Evolutionary conservation across 2,329 filamentous ascomycete genomes (phyloP).

Genomic region (Stachybotrys chartarum): DNA sequence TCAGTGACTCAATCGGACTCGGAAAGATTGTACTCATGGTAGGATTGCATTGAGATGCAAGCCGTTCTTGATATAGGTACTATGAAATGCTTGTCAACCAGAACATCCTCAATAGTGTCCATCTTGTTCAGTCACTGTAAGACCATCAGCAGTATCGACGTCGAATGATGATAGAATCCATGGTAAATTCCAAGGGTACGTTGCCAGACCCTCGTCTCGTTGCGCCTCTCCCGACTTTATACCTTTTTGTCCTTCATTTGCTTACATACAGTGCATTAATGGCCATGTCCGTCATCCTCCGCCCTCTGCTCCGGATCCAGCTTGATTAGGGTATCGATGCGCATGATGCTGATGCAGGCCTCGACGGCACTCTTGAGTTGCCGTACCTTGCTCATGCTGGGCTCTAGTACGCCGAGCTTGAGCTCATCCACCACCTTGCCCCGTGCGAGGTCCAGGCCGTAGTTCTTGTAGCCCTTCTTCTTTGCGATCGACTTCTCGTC

Average conservation of each 20-base stretch:
- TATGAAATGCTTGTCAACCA: too few relatives aligned
- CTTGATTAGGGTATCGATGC: conserved; percentile 98
- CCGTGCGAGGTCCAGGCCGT: conserved; percentile 82
- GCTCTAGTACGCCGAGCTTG: conserved; percentile 92
- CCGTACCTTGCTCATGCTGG: conserved; percentile 95
- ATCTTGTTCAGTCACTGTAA: too few relatives aligned
- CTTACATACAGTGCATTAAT: conserved; percentile 41
- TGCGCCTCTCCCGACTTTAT: not conserved
- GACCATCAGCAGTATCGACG: not conserved
- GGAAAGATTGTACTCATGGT: too few relatives aligned
- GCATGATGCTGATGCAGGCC: conserved; percentile 98
- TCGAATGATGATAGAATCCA: not conserved
- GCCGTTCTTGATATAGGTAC: too few relatives aligned
- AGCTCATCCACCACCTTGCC: conserved; percentile 90
- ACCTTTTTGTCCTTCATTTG: conserved; percentile 7
- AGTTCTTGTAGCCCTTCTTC: conserved; percentile 98
- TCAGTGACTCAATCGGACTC: too few relatives aligned
- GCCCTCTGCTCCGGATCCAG: conserved; percentile 79
- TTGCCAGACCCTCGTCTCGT: not conserved
- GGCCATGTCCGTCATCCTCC: conserved; percentile 75
- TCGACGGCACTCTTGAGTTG: conserved; percentile 98
- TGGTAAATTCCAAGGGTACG: not conserved
- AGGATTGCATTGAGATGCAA: too few relatives aligned
- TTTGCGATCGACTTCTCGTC: conserved; percentile 85
- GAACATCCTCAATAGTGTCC: too few relatives aligned